phyloP scores from a whole-genome alignment of 1,139 yeast genomes.

The Yamadazyma blattariae region DNA sequence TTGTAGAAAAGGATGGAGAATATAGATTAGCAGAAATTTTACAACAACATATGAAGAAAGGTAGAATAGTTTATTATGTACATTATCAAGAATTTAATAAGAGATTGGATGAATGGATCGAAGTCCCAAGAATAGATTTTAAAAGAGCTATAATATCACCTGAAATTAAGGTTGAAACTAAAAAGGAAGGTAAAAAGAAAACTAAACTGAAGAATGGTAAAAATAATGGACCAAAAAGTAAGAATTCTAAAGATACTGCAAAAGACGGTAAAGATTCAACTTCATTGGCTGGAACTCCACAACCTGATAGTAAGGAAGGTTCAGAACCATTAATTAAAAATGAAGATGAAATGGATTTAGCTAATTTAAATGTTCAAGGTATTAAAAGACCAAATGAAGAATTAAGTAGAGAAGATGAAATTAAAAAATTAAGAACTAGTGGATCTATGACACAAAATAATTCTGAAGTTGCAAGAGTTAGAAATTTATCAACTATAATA shows the following conservation, averaged over 20 bases:
- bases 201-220: conserved; percentile 18
- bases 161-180: conserved; percentile 54
- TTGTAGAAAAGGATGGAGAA: conserved; percentile 77
- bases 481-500: conserved; percentile 73
- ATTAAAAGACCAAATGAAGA: conserved; percentile 63
- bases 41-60: conserved; percentile 72
- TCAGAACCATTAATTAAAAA: conserved; percentile 26
- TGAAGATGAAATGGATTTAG: conserved; percentile 82
- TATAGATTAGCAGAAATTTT: conserved; percentile 81
- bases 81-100: conserved; percentile 94
- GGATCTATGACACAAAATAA: conserved; percentile 96
- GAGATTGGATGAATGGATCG: conserved; percentile 88
- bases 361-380: conserved; percentile 82
- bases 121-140: conserved; percentile 66
- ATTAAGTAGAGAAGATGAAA: conserved; percentile 83
- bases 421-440: conserved; percentile 83
- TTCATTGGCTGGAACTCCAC: conserved; percentile 15
- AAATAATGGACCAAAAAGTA: conserved; percentile 2
- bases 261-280: conserved; percentile 5
- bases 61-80: conserved; percentile 79
- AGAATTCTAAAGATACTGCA: conserved; percentile 5
- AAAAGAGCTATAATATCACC: conserved; percentile 69
- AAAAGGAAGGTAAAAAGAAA: conserved; percentile 31
- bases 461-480: conserved; percentile 86
- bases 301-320: conserved; percentile 13